phyloP scores from a whole-genome alignment of 2,329 filamentous ascomycete genomes.

The Alternaria ethzedia region DNA sequence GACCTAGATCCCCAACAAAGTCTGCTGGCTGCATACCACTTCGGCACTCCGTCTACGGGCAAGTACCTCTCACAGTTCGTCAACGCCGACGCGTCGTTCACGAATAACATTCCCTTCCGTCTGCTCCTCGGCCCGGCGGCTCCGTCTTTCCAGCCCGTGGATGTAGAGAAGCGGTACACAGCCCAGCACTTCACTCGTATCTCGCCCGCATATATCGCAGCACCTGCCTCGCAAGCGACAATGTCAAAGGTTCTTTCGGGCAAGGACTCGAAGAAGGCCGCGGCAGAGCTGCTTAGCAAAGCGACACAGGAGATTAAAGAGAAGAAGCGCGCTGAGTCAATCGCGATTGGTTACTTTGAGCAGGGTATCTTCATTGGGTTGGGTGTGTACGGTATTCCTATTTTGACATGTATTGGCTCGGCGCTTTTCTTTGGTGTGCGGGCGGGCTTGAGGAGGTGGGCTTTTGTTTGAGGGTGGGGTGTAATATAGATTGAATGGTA shows the following conservation, averaged over 20 bases:
- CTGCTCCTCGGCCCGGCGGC: slow-evolving; percentile 54
- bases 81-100: slow-evolving; percentile 56
- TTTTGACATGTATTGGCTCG: slow-evolving; percentile 37
- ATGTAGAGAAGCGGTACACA: slow-evolving; percentile 27
- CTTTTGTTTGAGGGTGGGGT: slow-evolving; percentile 8
- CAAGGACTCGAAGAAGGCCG: slow-evolving; percentile 18
- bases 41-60: slow-evolving; percentile 56
- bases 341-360: slow-evolving; percentile 39
- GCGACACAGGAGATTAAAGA: slow-evolving; percentile 36
- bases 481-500: neutral
- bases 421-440: slow-evolving; percentile 34
- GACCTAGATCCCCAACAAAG: slow-evolving; percentile 28
- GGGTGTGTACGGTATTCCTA: slow-evolving; percentile 41
- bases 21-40: slow-evolving; percentile 60
- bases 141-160: slow-evolving; percentile 21
- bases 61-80: slow-evolving; percentile 68
- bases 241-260: slow-evolving; percentile 22
- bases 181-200: slow-evolving; percentile 25
- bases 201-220: slow-evolving; percentile 24
- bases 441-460: slow-evolving; percentile 31
- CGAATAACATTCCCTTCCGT: slow-evolving; percentile 64
- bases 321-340: slow-evolving; percentile 43
- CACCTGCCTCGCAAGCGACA: slow-evolving; percentile 17
- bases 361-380: slow-evolving; percentile 46
- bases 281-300: slow-evolving; percentile 18